phyloP scores from a whole-genome alignment of 2,329 filamentous ascomycete species.

The Dothiorella sarmentorum region DNA sequence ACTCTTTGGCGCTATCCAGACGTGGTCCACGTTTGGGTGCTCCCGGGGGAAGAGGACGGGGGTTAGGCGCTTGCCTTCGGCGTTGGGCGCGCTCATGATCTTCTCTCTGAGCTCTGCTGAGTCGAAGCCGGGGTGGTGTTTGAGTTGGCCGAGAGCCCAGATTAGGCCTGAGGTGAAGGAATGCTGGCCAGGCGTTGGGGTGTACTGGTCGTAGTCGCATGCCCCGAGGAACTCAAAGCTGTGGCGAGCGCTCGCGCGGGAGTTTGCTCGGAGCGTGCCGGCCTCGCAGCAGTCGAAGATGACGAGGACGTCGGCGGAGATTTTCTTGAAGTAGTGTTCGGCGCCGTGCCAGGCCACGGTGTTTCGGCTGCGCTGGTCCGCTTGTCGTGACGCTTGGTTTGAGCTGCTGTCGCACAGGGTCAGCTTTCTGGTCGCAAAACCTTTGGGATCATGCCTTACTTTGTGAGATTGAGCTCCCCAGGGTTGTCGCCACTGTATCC shows the following conservation, averaged over 20 bases:
- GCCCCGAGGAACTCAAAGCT: conserved; percentile 2
- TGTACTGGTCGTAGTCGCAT: not conserved
- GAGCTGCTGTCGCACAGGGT: not conserved
- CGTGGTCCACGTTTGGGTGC: conserved; percentile 4
- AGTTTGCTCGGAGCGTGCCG: conserved; percentile 19
- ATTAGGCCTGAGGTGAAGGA: not conserved
- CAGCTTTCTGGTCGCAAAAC: not conserved
- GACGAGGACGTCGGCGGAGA: conserved; percentile 23
- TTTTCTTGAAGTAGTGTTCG: conserved; percentile 6
- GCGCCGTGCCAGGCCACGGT: not conserved
- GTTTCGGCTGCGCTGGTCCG: not conserved
- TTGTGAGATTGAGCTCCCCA: not conserved
- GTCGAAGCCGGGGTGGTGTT: not conserved
- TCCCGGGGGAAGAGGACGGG: not conserved
- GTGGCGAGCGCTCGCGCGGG: not conserved
- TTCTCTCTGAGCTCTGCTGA: not conserved
- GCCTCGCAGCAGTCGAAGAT: conserved; percentile 29
- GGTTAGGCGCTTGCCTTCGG: too few species aligned
- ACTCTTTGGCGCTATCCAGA: conserved; percentile 16
- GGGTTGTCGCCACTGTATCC: not conserved
- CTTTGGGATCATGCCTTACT: not conserved
- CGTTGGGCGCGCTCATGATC: not conserved
- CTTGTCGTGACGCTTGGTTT: not conserved
- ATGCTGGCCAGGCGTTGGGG: not conserved
- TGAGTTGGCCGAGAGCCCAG: not conserved